Percentiles rank a stretch among this genome's conserved stretches.
Evolutionary conservation across 352 stramenopile species (phyloP).

Genomic region (Phytophthora lateralis): DNA sequence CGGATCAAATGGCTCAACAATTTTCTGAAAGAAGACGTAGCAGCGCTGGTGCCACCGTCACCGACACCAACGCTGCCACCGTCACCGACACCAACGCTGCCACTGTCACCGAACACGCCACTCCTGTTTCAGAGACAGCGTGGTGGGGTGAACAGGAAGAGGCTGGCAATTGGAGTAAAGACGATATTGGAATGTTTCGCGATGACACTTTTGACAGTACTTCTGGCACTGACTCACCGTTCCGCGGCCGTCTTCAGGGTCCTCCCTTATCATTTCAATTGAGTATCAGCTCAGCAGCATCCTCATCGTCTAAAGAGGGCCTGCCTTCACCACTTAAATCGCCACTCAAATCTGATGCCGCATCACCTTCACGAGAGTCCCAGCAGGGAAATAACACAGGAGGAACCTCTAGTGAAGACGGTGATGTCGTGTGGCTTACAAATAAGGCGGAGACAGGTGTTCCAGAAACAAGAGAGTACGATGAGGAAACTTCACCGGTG

Average conservation of each 20-base stretch:
- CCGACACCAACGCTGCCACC: no score
- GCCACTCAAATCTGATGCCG: slow-evolving; percentile 1
- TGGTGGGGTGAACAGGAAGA: slow-evolving; percentile 22
- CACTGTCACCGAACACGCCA: not conserved
- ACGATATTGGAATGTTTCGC: not conserved
- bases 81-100: not conserved
- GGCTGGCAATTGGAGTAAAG: not conserved
- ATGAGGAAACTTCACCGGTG: slow-evolving; percentile 1
- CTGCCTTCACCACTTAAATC: slow-evolving; percentile 9
- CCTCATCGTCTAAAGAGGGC: slow-evolving; percentile 16
- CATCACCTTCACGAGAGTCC: not conserved
- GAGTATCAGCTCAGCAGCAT: not conserved
- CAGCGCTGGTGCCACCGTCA: not conserved
- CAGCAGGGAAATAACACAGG: slow-evolving; percentile 6
- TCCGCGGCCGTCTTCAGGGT: not conserved
- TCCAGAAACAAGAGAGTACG: slow-evolving; percentile 17
- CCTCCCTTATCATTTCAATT: slow-evolving; percentile 12
- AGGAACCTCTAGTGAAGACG: not conserved
- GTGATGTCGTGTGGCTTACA: not conserved
- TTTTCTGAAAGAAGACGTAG: slow-evolving; percentile 24
- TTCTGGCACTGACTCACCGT: not conserved
- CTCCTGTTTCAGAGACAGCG: slow-evolving; percentile 5
- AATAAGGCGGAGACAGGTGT: not conserved
- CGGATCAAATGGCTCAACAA: slow-evolving; percentile 23
- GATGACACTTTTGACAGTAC: not conserved